Evolutionary conservation across 2,329 filamentous ascomycete species (phyloP).

Genomic region (Coniella vitis): DNA sequence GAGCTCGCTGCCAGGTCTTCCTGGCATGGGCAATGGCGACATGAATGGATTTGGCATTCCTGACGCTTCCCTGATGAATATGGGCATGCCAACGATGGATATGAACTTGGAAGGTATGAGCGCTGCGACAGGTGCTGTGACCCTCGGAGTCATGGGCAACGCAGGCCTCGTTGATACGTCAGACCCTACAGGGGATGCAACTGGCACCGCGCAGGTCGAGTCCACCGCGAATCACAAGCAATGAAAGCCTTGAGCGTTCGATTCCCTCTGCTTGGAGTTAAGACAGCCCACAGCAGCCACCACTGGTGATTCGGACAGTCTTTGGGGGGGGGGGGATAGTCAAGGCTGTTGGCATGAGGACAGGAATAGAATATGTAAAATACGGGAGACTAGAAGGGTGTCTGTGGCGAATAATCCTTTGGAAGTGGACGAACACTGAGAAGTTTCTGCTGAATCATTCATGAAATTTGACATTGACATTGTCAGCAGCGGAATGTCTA

Average conservation of each 20-base stretch:
- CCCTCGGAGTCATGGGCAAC: slow-evolving; percentile 1
- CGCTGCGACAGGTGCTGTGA: background rate
- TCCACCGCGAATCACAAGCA: slow-evolving; percentile 1
- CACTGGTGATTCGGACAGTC: too few species aligned
- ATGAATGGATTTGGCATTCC: slow-evolving; percentile 15
- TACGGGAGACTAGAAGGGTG: too few species aligned
- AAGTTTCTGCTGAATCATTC: too few species aligned
- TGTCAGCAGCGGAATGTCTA: too few species aligned
- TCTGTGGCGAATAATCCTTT: too few species aligned
- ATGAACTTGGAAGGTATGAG: slow-evolving; percentile 7
- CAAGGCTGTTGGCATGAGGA: too few species aligned
- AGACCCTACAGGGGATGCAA: background rate
- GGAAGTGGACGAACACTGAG: too few species aligned
- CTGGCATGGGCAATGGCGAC: slow-evolving; percentile 11
- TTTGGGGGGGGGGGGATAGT: too few species aligned
- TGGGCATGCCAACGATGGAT: slow-evolving; percentile 14
- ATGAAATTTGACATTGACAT: too few species aligned
- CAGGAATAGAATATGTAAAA: too few species aligned
- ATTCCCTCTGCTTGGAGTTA: background rate
- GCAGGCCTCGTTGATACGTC: too few species aligned
- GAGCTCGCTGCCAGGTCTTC: slow-evolving; percentile 10
- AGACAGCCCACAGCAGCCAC: too few species aligned
- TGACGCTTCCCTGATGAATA: slow-evolving; percentile 14
- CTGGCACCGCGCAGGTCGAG: background rate
- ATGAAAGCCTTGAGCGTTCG: background rate